These are phyloP conservation scores for Cyanodermella asteris DNA, from an alignment of 2,329 filamentous ascomycete genomes.

Conservation along the genomic window DNA sequence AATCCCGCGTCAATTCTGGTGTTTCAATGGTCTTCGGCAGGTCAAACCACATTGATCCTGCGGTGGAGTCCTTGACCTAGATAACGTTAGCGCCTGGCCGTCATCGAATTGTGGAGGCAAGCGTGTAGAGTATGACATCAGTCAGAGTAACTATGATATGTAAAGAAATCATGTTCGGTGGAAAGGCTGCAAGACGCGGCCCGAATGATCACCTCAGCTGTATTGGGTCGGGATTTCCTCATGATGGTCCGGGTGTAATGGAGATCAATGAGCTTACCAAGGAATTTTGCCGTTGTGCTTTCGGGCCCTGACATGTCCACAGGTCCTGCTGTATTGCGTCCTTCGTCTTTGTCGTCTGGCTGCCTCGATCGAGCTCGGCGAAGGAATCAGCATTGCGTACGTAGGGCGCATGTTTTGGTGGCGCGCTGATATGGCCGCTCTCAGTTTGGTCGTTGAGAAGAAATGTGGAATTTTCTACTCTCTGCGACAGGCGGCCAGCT, in stretches of 20 bases:
- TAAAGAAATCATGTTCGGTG: conserved; percentile 45
- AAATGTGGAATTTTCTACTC: too few relatives aligned
- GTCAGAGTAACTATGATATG: conserved; percentile 52
- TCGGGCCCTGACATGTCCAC: too few relatives aligned
- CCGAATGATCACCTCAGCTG: conserved; percentile 52
- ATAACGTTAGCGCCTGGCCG: conserved; percentile 8
- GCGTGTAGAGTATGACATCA: conserved; percentile 4
- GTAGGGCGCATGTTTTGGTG: too few relatives aligned
- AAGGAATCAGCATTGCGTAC: too few relatives aligned
- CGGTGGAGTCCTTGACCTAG: conserved; percentile 39
- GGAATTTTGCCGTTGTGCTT: too few relatives aligned
- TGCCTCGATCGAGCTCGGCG: too few relatives aligned
- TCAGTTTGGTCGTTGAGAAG: too few relatives aligned
- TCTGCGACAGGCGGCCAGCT: too few relatives aligned
- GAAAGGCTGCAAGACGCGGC: conserved; percentile 57
- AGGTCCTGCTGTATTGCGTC: too few relatives aligned
- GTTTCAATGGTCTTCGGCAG: conserved; percentile 69
- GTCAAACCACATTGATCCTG: conserved; percentile 70
- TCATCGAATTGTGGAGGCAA: too few relatives aligned
- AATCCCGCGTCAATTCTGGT: conserved; percentile 65
- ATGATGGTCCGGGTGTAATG: conserved; percentile 30
- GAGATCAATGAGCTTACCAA: conserved; percentile 4
- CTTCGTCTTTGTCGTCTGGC: too few relatives aligned
- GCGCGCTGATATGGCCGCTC: too few relatives aligned
- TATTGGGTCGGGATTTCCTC: conserved; percentile 50